Percentiles rank a stretch among this genome's conserved stretches.
These are phyloP conservation scores for Chaetomium tenue DNA, from an alignment of 495 filamentous ascomycete species.

Conservation along the genomic window DNA sequence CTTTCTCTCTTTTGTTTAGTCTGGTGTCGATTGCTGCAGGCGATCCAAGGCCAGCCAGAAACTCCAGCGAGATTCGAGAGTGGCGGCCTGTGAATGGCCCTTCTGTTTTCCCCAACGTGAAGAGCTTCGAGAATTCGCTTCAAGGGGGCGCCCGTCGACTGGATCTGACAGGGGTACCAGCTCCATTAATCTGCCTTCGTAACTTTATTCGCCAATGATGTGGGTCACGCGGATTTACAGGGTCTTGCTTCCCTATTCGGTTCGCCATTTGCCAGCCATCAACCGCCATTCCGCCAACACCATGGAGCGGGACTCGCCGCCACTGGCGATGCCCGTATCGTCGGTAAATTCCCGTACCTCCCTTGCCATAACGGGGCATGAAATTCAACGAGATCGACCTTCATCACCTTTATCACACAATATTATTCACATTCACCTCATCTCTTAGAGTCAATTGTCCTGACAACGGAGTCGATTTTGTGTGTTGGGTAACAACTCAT, in stretches of 20 bases:
- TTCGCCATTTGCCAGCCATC: neutral
- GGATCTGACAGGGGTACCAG: constrained; percentile 11
- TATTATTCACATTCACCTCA: too few species aligned
- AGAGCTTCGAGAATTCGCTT: constrained; percentile 20
- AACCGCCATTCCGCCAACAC: constrained; percentile 5
- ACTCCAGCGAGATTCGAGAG: neutral
- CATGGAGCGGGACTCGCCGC: neutral
- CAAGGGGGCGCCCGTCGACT: constrained; percentile 9
- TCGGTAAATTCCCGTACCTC: too few species aligned
- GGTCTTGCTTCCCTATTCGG: constrained; percentile 10
- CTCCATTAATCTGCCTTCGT: constrained; percentile 18
- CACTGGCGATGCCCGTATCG: neutral
- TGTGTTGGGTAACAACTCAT: too few species aligned
- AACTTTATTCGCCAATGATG: constrained; percentile 10
- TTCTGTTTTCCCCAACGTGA: constrained; percentile 3
- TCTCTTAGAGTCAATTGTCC: too few species aligned
- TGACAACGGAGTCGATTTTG: too few species aligned
- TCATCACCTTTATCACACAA: too few species aligned
- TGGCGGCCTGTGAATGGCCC: constrained; percentile 17
- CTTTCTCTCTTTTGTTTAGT: neutral
- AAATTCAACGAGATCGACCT: too few species aligned
- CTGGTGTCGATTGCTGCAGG: constrained; percentile 3
- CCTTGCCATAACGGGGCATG: too few species aligned
- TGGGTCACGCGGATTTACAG: constrained; percentile 2
- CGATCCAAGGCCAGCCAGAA: constrained; percentile 3